Evolutionary conservation across 2,329 filamentous ascomycete species (phyloP).

Genomic region (Blastomyces emzantsi): DNA sequence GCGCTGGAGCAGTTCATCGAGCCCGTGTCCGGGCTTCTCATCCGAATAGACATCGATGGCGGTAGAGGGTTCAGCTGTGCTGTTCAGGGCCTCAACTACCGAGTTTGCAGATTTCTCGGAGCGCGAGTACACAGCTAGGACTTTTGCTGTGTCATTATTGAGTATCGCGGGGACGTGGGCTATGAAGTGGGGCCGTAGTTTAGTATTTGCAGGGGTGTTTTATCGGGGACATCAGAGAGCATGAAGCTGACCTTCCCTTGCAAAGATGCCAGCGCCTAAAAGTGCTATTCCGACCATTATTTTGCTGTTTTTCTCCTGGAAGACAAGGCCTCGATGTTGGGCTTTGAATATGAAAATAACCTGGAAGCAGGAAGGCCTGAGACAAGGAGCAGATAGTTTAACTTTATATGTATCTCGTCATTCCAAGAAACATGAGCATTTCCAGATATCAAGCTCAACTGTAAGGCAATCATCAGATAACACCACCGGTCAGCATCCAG

Average conservation of each 20-base stretch:
- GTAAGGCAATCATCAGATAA: too few relatives aligned
- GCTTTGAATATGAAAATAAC: neutral
- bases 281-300: conserved; percentile 42
- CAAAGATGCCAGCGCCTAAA: conserved; percentile 40
- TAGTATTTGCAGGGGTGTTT: neutral
- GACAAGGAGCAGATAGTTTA: neutral
- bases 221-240: conserved; percentile 16
- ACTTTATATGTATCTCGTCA: too few relatives aligned
- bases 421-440: too few relatives aligned
- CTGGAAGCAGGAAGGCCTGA: neutral
- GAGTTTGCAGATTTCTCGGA: conserved; percentile 45
- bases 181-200: conserved; percentile 18
- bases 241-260: conserved; percentile 28
- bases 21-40: conserved; percentile 36
- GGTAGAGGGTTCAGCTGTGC: conserved; percentile 22
- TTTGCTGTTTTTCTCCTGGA: neutral
- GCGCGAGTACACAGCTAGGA: conserved; percentile 53
- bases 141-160: conserved; percentile 34
- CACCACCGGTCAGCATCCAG: too few relatives aligned
- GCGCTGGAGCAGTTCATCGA: conserved; percentile 40
- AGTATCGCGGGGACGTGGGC: conserved; percentile 41
- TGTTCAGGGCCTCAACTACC: conserved; percentile 23
- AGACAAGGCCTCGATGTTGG: neutral
- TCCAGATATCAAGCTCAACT: too few relatives aligned
- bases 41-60: conserved; percentile 49